Evolutionary conservation across 257 asterid genomes (phyloP).

Genomic region (Petunia axillaris): DNA sequence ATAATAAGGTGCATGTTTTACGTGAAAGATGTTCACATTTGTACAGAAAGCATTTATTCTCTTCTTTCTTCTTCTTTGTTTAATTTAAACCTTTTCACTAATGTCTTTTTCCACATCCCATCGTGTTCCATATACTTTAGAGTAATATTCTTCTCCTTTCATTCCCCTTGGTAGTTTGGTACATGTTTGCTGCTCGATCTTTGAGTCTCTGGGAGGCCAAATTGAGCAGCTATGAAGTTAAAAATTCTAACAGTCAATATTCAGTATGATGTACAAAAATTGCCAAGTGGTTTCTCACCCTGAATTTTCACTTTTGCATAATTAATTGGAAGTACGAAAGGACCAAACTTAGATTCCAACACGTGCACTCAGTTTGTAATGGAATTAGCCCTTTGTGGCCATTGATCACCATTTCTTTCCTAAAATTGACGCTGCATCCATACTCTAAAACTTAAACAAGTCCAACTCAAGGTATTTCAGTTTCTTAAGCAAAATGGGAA

Average conservation of each 20-base stretch:
- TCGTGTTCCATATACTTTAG: too few species aligned
- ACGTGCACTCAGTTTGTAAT: too few species aligned
- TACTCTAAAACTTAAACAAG: background rate
- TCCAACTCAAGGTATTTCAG: background rate
- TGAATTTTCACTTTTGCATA: too few species aligned
- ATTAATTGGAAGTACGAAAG: too few species aligned
- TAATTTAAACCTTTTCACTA: background rate
- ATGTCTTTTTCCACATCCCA: background rate
- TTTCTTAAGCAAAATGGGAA: too few species aligned
- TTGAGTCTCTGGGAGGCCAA: slow-evolving; percentile 18
- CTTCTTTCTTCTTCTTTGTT: background rate
- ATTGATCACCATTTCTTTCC: too few species aligned
- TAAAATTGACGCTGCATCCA: background rate
- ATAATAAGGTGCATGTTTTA: slow-evolving; percentile 3
- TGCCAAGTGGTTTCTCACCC: too few species aligned
- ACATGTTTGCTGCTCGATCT: background rate
- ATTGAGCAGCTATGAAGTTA: background rate
- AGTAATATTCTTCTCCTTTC: background rate
- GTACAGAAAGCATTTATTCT: slow-evolving; percentile 16
- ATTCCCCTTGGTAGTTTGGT: background rate
- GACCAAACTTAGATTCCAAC: too few species aligned
- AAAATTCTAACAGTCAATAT: background rate
- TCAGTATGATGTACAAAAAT: background rate
- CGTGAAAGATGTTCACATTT: background rate
- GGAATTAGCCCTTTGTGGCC: too few species aligned